These are phyloP conservation scores for Marsdenia floribunda DNA, from an alignment of 257 asterid genomes.

Conservation along the genomic window DNA sequence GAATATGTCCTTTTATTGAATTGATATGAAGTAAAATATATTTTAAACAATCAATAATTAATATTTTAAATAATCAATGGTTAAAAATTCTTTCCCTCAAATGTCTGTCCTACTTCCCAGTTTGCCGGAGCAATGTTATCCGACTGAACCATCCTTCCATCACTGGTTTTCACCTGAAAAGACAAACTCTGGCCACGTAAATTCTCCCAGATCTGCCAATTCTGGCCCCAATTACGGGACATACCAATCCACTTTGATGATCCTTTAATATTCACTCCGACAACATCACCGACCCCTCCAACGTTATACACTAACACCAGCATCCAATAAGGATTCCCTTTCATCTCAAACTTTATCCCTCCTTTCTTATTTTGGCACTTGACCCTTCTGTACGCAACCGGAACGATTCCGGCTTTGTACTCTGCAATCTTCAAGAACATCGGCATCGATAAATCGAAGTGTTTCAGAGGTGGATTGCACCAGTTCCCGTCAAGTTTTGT, in stretches of 20 bases:
- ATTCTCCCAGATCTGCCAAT: conserved; percentile 23
- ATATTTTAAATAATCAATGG: too few relatives aligned
- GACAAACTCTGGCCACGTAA: conserved; percentile 9
- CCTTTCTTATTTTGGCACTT: conserved; percentile 25
- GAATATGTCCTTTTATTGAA: background rate
- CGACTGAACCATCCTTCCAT: background rate
- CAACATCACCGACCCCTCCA: conserved; percentile 35
- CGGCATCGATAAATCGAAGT: conserved; percentile 31
- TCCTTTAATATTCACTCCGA: conserved; percentile 19
- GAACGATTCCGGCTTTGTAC: conserved; percentile 38
- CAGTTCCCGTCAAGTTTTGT: conserved; percentile 20
- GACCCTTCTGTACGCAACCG: conserved; percentile 22
- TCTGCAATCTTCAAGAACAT: conserved; percentile 31
- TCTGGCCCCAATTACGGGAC: conserved; percentile 43
- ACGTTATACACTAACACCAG: conserved; percentile 33
- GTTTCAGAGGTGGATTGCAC: conserved; percentile 40
- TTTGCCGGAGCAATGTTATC: background rate
- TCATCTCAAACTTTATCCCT: conserved; percentile 30
- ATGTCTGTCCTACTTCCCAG: background rate
- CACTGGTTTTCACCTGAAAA: background rate
- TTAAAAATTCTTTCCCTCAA: conserved; percentile 10
- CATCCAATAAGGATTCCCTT: conserved; percentile 25
- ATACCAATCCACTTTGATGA: conserved; percentile 23
- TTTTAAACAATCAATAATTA: too few relatives aligned
- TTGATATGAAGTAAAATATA: too few relatives aligned